Conservation (phyloP, 768 basidiomycete genomes). For the Naematelia encephala region DNA sequence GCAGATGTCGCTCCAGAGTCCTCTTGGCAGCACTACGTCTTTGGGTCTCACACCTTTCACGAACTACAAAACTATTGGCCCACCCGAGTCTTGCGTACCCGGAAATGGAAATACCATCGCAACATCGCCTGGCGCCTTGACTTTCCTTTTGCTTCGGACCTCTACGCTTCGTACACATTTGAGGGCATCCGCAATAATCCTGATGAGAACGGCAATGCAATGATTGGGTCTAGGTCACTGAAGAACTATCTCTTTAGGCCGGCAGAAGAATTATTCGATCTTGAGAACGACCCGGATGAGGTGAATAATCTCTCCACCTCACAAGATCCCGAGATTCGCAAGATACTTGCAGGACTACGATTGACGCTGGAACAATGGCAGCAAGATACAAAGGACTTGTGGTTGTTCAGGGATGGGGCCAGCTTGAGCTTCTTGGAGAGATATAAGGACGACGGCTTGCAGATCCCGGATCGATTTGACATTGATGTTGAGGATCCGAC, state of each 20-base stretch:
- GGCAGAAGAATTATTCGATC: slow-evolving; percentile 24
- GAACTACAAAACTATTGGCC: slow-evolving; percentile 27
- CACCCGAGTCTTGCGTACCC: slow-evolving; percentile 15
- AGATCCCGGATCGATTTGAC: no score
- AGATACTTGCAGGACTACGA: slow-evolving; percentile 10
- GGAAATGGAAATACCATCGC: slow-evolving; percentile 22
- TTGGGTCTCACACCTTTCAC: slow-evolving; percentile 30
- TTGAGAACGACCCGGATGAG: slow-evolving; percentile 22
- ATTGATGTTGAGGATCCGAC: no score
- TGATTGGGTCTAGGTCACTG: slow-evolving; percentile 15
- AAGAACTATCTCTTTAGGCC: slow-evolving; percentile 17
- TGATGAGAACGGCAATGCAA: neutral
- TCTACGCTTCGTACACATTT: slow-evolving; percentile 20
- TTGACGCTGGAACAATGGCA: slow-evolving; percentile 19
- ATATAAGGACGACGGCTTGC: neutral
- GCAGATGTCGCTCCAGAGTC: slow-evolving; percentile 11
- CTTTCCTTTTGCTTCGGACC: slow-evolving; percentile 26
- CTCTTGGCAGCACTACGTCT: slow-evolving; percentile 21
- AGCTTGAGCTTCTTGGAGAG: neutral
- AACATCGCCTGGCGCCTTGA: slow-evolving; percentile 31
- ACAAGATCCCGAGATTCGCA: slow-evolving; percentile 9
- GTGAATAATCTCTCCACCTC: slow-evolving; percentile 16
- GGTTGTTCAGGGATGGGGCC: slow-evolving; percentile 21
- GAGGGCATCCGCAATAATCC: slow-evolving; percentile 18
- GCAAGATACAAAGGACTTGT: slow-evolving; percentile 20